Conservation (phyloP, 2,329 filamentous ascomycete species). For the Metarhizium album region DNA sequence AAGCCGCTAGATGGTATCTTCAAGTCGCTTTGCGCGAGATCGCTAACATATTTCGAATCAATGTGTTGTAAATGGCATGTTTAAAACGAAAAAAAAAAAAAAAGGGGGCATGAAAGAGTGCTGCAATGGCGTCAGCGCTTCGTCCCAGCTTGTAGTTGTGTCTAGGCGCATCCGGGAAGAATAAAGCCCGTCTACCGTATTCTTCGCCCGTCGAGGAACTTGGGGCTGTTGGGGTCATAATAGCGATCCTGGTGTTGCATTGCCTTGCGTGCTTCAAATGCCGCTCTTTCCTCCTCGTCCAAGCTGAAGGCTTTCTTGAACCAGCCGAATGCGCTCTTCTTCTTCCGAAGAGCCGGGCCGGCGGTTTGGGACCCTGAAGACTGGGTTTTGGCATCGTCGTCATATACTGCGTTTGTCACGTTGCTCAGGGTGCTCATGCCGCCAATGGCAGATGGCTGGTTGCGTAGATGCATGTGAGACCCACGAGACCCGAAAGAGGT, state of each 20-base stretch:
- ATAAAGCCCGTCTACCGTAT: conserved; percentile 16
- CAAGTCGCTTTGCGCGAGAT: background rate
- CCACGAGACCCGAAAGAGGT: conserved; percentile 31
- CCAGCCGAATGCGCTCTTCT: conserved; percentile 58
- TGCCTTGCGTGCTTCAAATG: conserved; percentile 45
- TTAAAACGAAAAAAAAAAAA: background rate
- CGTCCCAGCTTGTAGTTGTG: background rate
- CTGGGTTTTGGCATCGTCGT: conserved; percentile 21
- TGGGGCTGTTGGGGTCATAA: conserved; percentile 38
- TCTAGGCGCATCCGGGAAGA: background rate
- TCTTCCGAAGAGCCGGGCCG: conserved; percentile 47
- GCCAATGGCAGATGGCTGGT: conserved; percentile 42
- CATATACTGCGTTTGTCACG: conserved; percentile 35
- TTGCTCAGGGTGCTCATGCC: conserved; percentile 47
- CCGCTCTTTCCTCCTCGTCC: conserved; percentile 50
- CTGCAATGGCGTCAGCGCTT: background rate
- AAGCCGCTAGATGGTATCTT: background rate
- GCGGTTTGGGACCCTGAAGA: conserved; percentile 18
- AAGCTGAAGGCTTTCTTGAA: conserved; percentile 57
- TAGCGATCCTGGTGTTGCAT: conserved; percentile 36
- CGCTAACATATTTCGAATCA: background rate
- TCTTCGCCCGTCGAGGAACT: conserved; percentile 46
- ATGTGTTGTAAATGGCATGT: background rate
- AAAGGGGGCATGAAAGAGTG: too few species aligned
- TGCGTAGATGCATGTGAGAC: conserved; percentile 30